Base-by-base conservation (phyloP, 352 stramenopile species). In the Phytophthora kernoviae region DNA sequence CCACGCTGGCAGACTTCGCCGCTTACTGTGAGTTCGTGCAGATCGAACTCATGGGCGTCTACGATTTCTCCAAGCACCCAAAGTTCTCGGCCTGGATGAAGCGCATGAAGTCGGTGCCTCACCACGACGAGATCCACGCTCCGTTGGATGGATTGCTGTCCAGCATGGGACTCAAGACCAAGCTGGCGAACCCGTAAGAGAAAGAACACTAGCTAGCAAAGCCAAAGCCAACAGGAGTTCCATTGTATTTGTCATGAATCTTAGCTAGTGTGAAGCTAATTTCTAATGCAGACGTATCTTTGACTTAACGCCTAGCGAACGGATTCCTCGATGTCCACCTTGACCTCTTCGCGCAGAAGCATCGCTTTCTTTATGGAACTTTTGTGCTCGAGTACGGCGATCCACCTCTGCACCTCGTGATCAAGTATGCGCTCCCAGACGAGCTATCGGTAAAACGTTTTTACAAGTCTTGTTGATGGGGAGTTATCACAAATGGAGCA, bases 31-130 rank as follows among this genome's bases (percentile, higher is more conserved):
- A 81, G 65, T 65, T 75, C 50, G 68, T 72, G 17, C 72, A 81
- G 69, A 20, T 79, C 0, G 67, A 79, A 26, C 26, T 58, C 30
- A 75, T 83, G 70, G 70, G 65, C 42, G 53, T 77, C 48, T 62
- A 65, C 54, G 73, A 88, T 61, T 75, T 74, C 39, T 64, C 62
- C 27, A 74, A 76, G 58, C 72, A 73, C 60, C 70, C 75, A 2
- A 85, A 81, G 64, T 46, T 75, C 34, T n/a, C 68, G 22, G 70
- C 67, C 4, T 85, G 73, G 73, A 53, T 85, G 24, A 51, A 58
- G n/a, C 75, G 70, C 52, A 84, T 84, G 75, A 84, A 77, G 65
- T 17, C 75, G 40, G 40, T 85, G 50, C 72, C 77, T 41, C 47
- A 68, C 58, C 77, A 87, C 55, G 77, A 85, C 45, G 70, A 84